Percentiles rank a stretch among this genome's conserved stretches.
Evolutionary conservation across 768 basidiomycete species (phyloP).

Genomic region (Tricholoma sp.): DNA sequence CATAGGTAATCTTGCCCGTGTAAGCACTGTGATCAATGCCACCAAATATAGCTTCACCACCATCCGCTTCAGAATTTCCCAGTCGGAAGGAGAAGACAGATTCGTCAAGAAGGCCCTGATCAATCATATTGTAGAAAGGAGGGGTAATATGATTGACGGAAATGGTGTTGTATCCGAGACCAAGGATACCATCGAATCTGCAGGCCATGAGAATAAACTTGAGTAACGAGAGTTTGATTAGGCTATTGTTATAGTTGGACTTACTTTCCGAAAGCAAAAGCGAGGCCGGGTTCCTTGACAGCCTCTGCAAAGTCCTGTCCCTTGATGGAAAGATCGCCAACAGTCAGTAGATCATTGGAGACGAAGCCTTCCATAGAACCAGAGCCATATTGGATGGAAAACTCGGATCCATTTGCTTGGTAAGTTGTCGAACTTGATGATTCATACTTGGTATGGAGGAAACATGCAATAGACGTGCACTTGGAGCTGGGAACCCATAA

Average conservation of each 20-base stretch:
- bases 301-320: conserved; percentile 92
- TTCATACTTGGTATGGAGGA: conserved; percentile 93
- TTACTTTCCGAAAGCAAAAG: conserved; percentile 94
- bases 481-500: conserved; percentile 85
- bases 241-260: conserved; percentile 20
- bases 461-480: conserved; percentile 89
- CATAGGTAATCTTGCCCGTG: conserved; percentile 77
- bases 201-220: not conserved
- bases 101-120: conserved; percentile 72
- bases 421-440: conserved; percentile 72
- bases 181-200: conserved; percentile 94
- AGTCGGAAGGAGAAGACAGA: conserved; percentile 95
- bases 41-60: conserved; percentile 88
- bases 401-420: conserved; percentile 84
- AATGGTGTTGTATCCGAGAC: conserved; percentile 93
- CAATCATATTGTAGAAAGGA: conserved; percentile 92
- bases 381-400: conserved; percentile 91
- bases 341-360: conserved; percentile 72
- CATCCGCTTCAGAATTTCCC: conserved; percentile 81
- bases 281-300: conserved; percentile 91
- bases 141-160: conserved; percentile 89
- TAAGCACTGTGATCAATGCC: conserved; percentile 78
- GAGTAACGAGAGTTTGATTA: not conserved
- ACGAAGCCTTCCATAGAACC: conserved; percentile 97
- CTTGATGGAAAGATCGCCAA: conserved; percentile 77